Conservation (phyloP, 116 monocot species). For the Cymodocea nodosa region DNA sequence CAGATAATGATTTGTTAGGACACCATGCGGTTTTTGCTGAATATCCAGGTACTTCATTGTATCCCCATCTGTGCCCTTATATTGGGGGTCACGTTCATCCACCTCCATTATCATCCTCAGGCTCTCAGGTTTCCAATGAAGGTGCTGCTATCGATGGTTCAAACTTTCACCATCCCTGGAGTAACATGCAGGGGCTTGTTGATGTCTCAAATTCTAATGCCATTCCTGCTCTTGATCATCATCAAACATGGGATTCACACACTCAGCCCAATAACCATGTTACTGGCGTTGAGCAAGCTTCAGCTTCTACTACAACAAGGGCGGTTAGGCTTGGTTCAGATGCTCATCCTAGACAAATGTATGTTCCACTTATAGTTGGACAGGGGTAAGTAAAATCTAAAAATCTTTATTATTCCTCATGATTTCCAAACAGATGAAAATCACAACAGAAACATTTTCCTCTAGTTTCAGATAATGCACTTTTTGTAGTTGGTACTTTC, state of each 20-base stretch:
- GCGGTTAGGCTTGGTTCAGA: conserved; percentile 17
- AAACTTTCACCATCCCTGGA: conserved; percentile 39
- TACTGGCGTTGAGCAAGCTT: conserved; percentile 14
- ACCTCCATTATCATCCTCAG: conserved; percentile 32
- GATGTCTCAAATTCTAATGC: conserved; percentile 23
- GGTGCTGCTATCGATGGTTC: conserved; percentile 21
- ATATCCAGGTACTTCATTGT: conserved; percentile 25
- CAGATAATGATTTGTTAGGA: conserved; percentile 55
- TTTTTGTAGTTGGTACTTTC: too few relatives aligned
- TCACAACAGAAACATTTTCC: too few relatives aligned
- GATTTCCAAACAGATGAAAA: neutral
- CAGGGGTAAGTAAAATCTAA: conserved; percentile 16
- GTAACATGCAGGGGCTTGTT: conserved; percentile 9
- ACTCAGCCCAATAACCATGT: conserved; percentile 6
- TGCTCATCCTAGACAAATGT: conserved; percentile 19
- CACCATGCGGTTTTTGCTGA: conserved; percentile 37
- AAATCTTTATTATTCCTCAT: neutral
- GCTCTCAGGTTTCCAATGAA: conserved; percentile 19
- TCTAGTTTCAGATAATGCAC: too few relatives aligned
- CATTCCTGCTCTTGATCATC: conserved; percentile 23
- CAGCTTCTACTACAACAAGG: conserved; percentile 11
- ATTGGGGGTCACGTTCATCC: conserved; percentile 31
- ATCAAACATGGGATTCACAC: conserved; percentile 32
- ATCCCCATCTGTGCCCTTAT: conserved; percentile 45
- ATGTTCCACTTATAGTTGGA: conserved; percentile 15